Evolutionary conservation across 208 protist genomes (phyloP).

Genomic region (Porcisia hertigi): DNA sequence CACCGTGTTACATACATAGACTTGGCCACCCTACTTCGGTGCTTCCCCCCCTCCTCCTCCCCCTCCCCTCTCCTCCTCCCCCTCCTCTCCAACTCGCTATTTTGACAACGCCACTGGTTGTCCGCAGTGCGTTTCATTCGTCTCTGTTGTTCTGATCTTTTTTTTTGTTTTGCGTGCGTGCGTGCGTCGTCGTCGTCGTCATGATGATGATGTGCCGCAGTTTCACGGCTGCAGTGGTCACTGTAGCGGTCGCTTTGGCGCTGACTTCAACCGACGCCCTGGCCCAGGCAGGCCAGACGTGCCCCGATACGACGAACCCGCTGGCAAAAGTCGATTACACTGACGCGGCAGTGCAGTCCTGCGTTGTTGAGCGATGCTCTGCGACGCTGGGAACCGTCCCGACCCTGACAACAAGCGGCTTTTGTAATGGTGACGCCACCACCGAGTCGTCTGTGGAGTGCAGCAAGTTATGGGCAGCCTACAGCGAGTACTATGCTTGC

Average conservation of each 20-base stretch:
- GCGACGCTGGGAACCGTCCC: conserved; percentile 22
- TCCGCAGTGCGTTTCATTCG: neutral
- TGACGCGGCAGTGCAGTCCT: conserved; percentile 12
- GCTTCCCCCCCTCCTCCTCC: neutral
- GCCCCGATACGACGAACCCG: conserved; percentile 23
- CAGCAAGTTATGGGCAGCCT: conserved; percentile 26
- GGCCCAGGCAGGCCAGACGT: conserved; percentile 22
- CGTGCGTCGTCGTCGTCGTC: neutral
- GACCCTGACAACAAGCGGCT: conserved; percentile 22
- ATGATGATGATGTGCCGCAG: neutral
- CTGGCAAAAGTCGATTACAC: conserved; percentile 27
- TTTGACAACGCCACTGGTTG: no score
- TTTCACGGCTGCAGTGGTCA: neutral
- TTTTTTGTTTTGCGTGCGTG: neutral
- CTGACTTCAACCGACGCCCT: conserved; percentile 4
- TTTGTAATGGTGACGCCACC: conserved; percentile 39
- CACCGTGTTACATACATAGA: neutral
- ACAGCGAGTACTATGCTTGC: conserved; percentile 47
- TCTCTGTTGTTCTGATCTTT: neutral
- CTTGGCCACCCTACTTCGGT: neutral
- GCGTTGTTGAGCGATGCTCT: conserved; percentile 36
- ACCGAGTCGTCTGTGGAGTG: conserved; percentile 30
- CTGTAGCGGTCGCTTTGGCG: conserved; percentile 4
- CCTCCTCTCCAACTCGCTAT: neutral
- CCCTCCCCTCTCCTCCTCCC: neutral